Percentiles rank a stretch among this genome's conserved stretches.
phyloP scores from a whole-genome alignment of 192 early-diverging fungal species.

The Coemansia sp. region DNA sequence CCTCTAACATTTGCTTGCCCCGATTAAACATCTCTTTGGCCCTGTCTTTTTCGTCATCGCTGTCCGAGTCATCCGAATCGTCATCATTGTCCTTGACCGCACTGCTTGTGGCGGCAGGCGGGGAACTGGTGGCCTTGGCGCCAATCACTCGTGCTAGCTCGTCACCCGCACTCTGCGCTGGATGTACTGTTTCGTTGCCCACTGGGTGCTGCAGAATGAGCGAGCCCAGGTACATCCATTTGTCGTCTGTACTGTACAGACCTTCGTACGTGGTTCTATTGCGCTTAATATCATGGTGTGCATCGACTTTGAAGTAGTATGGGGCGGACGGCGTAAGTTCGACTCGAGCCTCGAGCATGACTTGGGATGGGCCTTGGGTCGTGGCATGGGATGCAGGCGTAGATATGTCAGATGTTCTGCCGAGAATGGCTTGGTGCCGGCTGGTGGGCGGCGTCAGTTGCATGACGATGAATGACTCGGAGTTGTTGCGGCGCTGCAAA shows the following conservation, averaged over 20 bases:
- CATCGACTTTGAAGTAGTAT: slow-evolving; percentile 48
- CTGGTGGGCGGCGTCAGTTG: slow-evolving; percentile 35
- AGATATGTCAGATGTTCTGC: slow-evolving; percentile 14
- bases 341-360: slow-evolving; percentile 23
- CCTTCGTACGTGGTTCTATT: slow-evolving; percentile 51
- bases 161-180: not conserved
- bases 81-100: not conserved
- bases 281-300: slow-evolving; percentile 36
- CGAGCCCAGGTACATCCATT: slow-evolving; percentile 48
- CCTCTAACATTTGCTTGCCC: not conserved
- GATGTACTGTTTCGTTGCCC: not conserved
- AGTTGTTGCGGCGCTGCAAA: slow-evolving; percentile 27
- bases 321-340: slow-evolving; percentile 15
- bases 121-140: not conserved
- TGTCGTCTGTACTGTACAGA: slow-evolving; percentile 30
- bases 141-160: not conserved
- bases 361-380: slow-evolving; percentile 23
- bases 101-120: not conserved
- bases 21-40: not conserved
- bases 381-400: slow-evolving; percentile 18
- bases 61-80: not conserved
- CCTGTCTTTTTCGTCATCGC: not conserved
- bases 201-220: slow-evolving; percentile 43
- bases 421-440: slow-evolving; percentile 21
- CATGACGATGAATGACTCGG: slow-evolving; percentile 18